phyloP scores from a whole-genome alignment of 106 monocot genomes.

The Agapanthus africanus region DNA sequence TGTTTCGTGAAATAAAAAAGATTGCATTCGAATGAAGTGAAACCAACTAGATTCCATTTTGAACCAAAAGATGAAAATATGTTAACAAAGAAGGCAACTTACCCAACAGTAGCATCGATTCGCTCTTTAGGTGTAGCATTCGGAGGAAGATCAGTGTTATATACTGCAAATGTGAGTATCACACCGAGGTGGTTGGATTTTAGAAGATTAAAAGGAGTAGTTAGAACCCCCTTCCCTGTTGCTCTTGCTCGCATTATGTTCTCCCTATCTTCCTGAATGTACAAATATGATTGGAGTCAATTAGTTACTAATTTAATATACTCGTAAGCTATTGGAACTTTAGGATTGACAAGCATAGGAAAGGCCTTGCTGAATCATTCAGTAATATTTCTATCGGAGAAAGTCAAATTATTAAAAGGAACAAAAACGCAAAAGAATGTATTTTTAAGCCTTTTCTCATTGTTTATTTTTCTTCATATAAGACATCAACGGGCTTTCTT shows the following conservation, averaged over 20 bases:
- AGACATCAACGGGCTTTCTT: too few species aligned
- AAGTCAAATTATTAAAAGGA: too few species aligned
- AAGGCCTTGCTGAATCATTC: background rate
- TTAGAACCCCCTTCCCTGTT: conserved; percentile 77
- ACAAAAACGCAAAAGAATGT: too few species aligned
- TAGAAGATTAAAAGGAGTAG: conserved; percentile 75
- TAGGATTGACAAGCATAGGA: background rate
- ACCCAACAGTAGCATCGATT: conserved; percentile 65
- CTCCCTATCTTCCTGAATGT: conserved; percentile 68
- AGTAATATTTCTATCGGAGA: too few species aligned
- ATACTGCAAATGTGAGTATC: conserved; percentile 77
- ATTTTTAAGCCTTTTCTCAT: too few species aligned
- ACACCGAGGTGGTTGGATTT: conserved; percentile 83
- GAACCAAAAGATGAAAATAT: background rate
- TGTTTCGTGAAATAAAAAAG: too few species aligned
- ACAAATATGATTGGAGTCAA: too few species aligned
- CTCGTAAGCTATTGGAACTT: background rate
- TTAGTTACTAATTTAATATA: conserved; percentile 1
- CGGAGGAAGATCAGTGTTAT: conserved; percentile 54
- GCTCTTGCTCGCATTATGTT: conserved; percentile 74
- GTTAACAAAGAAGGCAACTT: conserved; percentile 12
- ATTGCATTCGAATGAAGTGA: too few species aligned
- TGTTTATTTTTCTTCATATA: too few species aligned
- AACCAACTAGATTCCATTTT: conserved; percentile 1
- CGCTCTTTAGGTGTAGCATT: conserved; percentile 49